Evolutionary conservation across 1,284 basidiomycete species (phyloP), one percentile per base, ranked within the genome.

Genomic region (Naganishia liquefaciens): DNA sequence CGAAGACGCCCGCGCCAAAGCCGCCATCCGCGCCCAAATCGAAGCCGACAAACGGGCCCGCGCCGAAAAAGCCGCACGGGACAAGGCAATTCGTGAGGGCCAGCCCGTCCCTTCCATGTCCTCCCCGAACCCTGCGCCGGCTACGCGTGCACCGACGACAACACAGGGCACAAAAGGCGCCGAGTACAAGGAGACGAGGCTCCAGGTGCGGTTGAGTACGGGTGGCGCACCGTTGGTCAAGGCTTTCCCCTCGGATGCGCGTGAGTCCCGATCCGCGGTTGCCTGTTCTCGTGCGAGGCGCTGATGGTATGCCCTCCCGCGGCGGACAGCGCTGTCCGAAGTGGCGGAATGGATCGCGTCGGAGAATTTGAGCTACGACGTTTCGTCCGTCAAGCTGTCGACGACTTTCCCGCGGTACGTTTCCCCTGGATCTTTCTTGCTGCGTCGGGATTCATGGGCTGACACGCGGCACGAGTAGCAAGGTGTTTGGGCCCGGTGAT

Each of bases 31-130:
- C 75, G 90, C 88, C 0, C 91, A 95, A 76, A 96, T 97, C 70
- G 93, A 95, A 77, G 89, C 88, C 0, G 93, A 96, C 81, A 96
- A 92, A 80, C 85, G 85, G 64, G 87, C 86, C 27, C 86, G 93
- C n/a, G 90, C 90, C 0, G 91, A 90, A 73, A 93, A 90, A 73
- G 83, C 87, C 1, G 91, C 91, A 0, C 82, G 86, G 37, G 93
- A 95, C 78, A 96, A 95, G 76, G 91, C 91, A 0, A 75, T 92
- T 13, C 84, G 93, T 43, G 61, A 79, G 79, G 23, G 81, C 79
- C 57, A 30, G 43, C 46, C 66, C 28, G 55, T 65, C 49, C 57
- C 68, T n/a, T 42, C 47, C 27, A 43, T 62, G 42, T 49, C 70
- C 3, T 61, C 72, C 25, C 68, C 72, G 13, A 69, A 80, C 11